Conservation (phyloP, 495 filamentous ascomycete genomes). For the Hyaloscypha hepaticicola region DNA sequence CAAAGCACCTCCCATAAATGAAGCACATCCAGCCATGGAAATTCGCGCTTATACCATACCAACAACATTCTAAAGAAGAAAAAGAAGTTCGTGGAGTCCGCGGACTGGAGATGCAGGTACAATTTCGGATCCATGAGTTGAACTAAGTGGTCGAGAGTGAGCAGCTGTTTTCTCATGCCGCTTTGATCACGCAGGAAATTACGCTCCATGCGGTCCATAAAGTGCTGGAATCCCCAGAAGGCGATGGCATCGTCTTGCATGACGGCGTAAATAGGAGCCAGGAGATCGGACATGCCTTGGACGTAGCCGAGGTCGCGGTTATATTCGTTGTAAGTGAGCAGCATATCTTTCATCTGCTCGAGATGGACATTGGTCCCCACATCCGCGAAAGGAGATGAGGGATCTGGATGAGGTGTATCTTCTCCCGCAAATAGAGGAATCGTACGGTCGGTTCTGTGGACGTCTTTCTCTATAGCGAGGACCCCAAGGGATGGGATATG, state of each 20-base stretch:
- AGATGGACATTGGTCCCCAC: constrained; percentile 94
- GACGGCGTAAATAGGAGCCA: constrained; percentile 94
- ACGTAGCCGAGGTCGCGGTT: constrained; percentile 93
- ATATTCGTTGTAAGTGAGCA: constrained; percentile 96
- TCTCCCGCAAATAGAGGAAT: constrained; percentile 94
- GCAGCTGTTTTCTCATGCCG: constrained; percentile 89
- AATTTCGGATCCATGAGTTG: constrained; percentile 95
- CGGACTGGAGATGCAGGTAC: constrained; percentile 82
- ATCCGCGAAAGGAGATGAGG: constrained; percentile 89
- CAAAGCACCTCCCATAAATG: constrained; percentile 91
- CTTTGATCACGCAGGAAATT: constrained; percentile 96
- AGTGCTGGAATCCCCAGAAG: constrained; percentile 94
- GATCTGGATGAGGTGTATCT: constrained; percentile 97
- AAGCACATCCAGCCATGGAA: constrained; percentile 81
- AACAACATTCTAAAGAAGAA: constrained; percentile 99
- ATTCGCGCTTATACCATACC: constrained; percentile 98
- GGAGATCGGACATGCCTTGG: constrained; percentile 96
- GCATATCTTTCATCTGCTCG: constrained; percentile 99
- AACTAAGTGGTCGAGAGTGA: constrained; percentile 88
- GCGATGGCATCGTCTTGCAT: constrained; percentile 95
- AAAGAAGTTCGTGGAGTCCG: constrained; percentile 97
- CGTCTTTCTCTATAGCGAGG: constrained; percentile 81
- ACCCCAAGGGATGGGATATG: constrained; percentile 38
- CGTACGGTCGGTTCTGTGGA: constrained; percentile 91
- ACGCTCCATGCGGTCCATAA: constrained; percentile 97